A percentile compares a stretch with the other conserved stretches of the same genome.
Conservation (phyloP, 2,329 filamentous ascomycete species). For the Ascochyta clinopodiicola region DNA sequence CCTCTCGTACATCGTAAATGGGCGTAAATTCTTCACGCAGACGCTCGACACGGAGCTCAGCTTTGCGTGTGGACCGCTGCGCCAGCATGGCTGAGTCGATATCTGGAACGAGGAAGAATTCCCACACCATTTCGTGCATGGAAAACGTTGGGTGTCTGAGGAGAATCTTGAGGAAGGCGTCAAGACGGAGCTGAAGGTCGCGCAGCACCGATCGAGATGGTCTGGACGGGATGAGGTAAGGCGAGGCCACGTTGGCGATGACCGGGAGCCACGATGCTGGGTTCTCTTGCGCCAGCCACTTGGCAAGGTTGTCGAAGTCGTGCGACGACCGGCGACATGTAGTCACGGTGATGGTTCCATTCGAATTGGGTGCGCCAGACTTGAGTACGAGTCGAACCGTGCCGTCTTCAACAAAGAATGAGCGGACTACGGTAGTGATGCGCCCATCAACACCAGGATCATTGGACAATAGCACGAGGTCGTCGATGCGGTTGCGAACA, state of each 20-base stretch:
- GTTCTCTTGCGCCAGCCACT: slow-evolving; percentile 84
- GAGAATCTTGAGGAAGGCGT: slow-evolving; percentile 86
- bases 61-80: slow-evolving; percentile 85
- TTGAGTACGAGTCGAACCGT: slow-evolving; percentile 93
- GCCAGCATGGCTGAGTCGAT: slow-evolving; percentile 89
- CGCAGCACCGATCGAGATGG: slow-evolving; percentile 86
- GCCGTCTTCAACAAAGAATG: slow-evolving; percentile 96
- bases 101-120: slow-evolving; percentile 97
- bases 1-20: slow-evolving; percentile 78
- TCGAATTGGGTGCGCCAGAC: slow-evolving; percentile 83
- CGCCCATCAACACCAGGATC: slow-evolving; percentile 73
- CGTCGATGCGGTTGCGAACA: slow-evolving; percentile 93
- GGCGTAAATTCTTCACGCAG: slow-evolving; percentile 89
- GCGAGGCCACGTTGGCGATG: slow-evolving; percentile 77
- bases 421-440: slow-evolving; percentile 90
- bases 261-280: slow-evolving; percentile 94
- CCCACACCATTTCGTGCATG: slow-evolving; percentile 97
- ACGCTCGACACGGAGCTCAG: slow-evolving; percentile 79
- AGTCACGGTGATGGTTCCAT: slow-evolving; percentile 88
- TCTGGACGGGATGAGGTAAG: slow-evolving; percentile 91
- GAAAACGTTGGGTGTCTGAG: slow-evolving; percentile 89
- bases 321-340: slow-evolving; percentile 86
- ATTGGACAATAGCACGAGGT: slow-evolving; percentile 80
- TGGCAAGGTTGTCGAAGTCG: slow-evolving; percentile 90
- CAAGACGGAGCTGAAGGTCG: slow-evolving; percentile 84